phyloP scores from a whole-genome alignment of 1,284 basidiomycete species.

The Serendipita sp. region DNA sequence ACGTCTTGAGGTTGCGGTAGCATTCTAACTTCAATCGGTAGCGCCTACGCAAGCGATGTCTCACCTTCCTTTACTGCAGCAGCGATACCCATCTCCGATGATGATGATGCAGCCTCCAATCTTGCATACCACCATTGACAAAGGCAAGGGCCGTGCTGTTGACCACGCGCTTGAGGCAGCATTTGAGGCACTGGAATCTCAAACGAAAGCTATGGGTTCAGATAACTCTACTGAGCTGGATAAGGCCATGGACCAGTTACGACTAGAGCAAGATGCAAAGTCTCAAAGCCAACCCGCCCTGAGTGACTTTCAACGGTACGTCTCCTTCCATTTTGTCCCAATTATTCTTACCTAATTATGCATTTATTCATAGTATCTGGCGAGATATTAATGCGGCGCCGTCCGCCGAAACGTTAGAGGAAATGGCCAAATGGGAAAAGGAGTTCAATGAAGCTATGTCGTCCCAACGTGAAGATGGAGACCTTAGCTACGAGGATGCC shows the following conservation, averaged over 20 bases:
- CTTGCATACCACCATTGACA: background rate
- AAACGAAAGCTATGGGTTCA: background rate
- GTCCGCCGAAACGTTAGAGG: conserved; percentile 24
- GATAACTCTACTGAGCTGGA: background rate
- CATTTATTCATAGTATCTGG: conserved; percentile 4
- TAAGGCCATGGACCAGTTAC: conserved; percentile 2
- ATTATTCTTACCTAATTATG: background rate
- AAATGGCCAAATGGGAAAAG: conserved; percentile 76
- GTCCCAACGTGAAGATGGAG: conserved; percentile 45
- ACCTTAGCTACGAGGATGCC: conserved; percentile 39
- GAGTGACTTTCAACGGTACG: conserved; percentile 8
- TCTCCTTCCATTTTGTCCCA: background rate
- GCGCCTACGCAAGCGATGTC: background rate
- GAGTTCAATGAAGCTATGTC: conserved; percentile 74
- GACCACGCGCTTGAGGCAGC: conserved; percentile 5
- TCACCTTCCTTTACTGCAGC: background rate
- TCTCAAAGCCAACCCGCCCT: background rate
- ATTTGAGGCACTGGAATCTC: background rate
- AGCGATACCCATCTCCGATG: background rate
- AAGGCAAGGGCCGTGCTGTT: conserved; percentile 6
- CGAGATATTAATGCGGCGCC: conserved; percentile 2
- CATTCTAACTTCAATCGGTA: background rate
- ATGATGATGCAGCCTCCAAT: background rate
- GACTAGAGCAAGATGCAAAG: background rate
- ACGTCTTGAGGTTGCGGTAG: too few relatives aligned